Conservation (phyloP, 345 rosid genomes). For the Viola odorata region DNA sequence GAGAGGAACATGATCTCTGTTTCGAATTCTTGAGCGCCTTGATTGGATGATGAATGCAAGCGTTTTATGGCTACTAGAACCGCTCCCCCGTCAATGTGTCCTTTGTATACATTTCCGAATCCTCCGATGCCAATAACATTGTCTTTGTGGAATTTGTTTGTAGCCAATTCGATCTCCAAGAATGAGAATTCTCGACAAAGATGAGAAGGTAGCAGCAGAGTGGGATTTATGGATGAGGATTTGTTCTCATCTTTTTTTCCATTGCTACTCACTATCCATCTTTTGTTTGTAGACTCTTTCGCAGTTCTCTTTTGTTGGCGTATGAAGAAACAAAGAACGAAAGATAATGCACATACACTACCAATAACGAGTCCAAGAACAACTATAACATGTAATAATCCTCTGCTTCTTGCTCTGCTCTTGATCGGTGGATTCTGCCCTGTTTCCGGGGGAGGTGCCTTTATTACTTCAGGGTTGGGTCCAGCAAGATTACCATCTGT, state of each 20-base stretch:
- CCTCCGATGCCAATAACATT: slow-evolving; percentile 34
- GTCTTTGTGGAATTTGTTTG: slow-evolving; percentile 20
- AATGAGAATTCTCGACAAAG: slow-evolving; percentile 31
- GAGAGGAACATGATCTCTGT: slow-evolving; percentile 43
- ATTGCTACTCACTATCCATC: too few relatives aligned
- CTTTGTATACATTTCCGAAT: slow-evolving; percentile 40
- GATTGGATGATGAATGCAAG: slow-evolving; percentile 26
- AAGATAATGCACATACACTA: not conserved
- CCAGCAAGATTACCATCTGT: slow-evolving; percentile 11
- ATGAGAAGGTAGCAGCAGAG: slow-evolving; percentile 13
- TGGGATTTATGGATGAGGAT: not conserved
- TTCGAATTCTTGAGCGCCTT: slow-evolving; percentile 37
- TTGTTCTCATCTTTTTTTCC: slow-evolving; percentile 13
- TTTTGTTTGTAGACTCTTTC: not conserved
- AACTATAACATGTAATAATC: not conserved
- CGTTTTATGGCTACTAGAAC: slow-evolving; percentile 39
- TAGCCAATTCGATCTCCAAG: slow-evolving; percentile 27
- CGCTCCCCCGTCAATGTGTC: slow-evolving; percentile 17
- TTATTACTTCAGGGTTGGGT: not conserved
- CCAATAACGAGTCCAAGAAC: not conserved
- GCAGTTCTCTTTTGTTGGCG: not conserved
- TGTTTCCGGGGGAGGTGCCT: not conserved
- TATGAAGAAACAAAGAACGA: slow-evolving; percentile 11
- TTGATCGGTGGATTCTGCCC: not conserved
- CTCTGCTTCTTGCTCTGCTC: not conserved